Evolutionary conservation across 208 protist genomes (phyloP).

Genomic region (Crithidia acanthocephali): DNA sequence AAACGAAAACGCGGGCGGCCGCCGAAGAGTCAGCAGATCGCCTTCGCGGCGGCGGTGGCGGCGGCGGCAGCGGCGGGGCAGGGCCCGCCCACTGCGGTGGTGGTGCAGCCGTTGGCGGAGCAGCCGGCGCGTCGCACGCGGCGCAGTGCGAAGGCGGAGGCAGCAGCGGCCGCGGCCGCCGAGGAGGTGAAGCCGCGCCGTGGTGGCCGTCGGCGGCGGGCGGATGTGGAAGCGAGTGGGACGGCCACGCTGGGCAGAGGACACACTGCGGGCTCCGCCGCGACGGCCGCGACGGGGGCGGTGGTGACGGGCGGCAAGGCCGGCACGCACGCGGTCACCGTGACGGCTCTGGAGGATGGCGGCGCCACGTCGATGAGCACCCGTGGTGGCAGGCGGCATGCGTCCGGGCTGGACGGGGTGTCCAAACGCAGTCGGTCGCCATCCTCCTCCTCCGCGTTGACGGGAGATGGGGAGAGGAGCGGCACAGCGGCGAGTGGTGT

Average conservation of each 20-base stretch:
- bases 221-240: conserved; percentile 6
- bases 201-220: conserved; percentile 18
- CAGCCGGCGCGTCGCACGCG: not conserved
- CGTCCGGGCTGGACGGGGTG: not conserved
- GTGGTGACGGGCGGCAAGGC: not conserved
- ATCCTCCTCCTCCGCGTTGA: conserved; percentile 14
- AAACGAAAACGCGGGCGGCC: conserved; percentile 73
- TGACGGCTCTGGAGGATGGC: not conserved
- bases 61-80: conserved; percentile 10
- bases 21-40: conserved; percentile 44
- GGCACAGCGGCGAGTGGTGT: no score
- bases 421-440: conserved; percentile 33
- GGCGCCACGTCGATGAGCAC: not conserved
- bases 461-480: not conserved
- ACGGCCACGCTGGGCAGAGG: not conserved
- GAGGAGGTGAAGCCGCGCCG: conserved; percentile 19
- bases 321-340: not conserved
- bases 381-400: conserved; percentile 11
- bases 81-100: no score
- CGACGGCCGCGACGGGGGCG: not conserved
- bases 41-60: conserved; percentile 13
- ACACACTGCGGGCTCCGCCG: not conserved
- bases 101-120: not conserved
- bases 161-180: not conserved
- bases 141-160: conserved; percentile 10